Evolutionary conservation across 2,329 filamentous ascomycete genomes (phyloP).

Genomic region (Sphaerulina populicola): DNA sequence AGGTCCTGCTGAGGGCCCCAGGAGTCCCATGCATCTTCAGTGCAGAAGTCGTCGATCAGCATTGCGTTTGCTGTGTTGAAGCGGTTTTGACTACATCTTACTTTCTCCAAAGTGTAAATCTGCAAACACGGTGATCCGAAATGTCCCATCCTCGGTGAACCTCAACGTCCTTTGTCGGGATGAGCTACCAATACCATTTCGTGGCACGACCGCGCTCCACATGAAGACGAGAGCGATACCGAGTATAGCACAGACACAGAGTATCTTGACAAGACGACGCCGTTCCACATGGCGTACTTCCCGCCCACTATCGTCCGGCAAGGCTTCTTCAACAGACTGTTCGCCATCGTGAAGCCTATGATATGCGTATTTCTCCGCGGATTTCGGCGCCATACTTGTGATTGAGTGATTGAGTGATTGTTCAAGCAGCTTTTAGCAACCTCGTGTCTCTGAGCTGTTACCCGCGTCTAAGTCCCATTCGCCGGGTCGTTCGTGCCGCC

Average conservation of each 20-base stretch:
- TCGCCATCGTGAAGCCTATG: not conserved
- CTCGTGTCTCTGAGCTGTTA: no score
- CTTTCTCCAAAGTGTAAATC: constrained; percentile 64
- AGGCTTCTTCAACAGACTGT: not conserved
- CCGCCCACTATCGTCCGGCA: not conserved
- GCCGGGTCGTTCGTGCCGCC: no score
- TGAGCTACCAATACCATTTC: not conserved
- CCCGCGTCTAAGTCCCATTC: no score
- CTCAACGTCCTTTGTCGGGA: constrained; percentile 12
- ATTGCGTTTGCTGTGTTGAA: constrained; percentile 14
- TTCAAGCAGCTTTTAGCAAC: no score
- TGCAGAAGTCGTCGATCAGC: constrained; percentile 28
- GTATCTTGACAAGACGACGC: not conserved
- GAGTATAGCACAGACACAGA: not conserved
- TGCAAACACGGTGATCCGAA: constrained; percentile 53
- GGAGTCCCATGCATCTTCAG: constrained; percentile 21
- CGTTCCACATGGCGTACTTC: not conserved
- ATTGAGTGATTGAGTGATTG: not conserved
- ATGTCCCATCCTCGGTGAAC: constrained; percentile 33
- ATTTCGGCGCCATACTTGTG: not conserved
- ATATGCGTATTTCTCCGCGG: not conserved
- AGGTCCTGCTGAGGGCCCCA: constrained; percentile 47
- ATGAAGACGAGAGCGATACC: not conserved
- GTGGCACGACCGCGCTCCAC: not conserved
- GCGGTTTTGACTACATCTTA: constrained; percentile 5